phyloP scores from a whole-genome alignment of 306 rosid genomes.

The Canavalia gladiata region DNA sequence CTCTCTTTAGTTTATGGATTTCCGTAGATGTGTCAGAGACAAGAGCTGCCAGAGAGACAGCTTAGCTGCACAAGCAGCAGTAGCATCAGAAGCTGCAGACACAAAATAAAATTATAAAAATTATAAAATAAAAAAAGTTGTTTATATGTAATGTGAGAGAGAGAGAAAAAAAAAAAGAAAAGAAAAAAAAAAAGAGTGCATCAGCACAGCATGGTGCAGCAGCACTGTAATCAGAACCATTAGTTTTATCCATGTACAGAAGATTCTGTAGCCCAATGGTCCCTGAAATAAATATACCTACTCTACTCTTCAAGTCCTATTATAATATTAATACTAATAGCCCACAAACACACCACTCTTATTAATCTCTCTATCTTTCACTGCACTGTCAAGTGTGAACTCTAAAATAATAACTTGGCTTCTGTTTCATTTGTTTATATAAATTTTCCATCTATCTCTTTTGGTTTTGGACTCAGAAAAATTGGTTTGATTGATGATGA shows the following conservation, averaged over 20 bases:
- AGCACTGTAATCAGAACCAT: conserved; percentile 78
- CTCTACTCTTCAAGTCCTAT: conserved; percentile 46
- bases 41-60: conserved; percentile 69
- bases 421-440: conserved; percentile 24
- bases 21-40: conserved; percentile 94
- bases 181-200: conserved; percentile 18
- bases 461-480: neutral
- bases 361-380: neutral
- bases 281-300: conserved; percentile 87
- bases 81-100: conserved; percentile 46
- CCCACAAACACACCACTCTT: conserved; percentile 47
- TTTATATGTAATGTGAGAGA: conserved; percentile 30
- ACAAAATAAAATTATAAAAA: too few relatives aligned
- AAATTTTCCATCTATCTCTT: too few relatives aligned
- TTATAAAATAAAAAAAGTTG: too few relatives aligned
- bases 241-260: conserved; percentile 74
- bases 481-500: conserved; percentile 45
- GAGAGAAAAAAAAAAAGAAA: conserved; percentile 42
- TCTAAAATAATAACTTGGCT: neutral
- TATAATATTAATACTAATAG: conserved; percentile 27
- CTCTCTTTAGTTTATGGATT: conserved; percentile 70
- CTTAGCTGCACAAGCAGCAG: conserved; percentile 66
- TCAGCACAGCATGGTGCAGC: conserved; percentile 72
- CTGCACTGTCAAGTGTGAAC: neutral
- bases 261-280: conserved; percentile 81